phyloP scores from a whole-genome alignment of 2,329 filamentous ascomycete species.

The Bipolaris zeicola region DNA sequence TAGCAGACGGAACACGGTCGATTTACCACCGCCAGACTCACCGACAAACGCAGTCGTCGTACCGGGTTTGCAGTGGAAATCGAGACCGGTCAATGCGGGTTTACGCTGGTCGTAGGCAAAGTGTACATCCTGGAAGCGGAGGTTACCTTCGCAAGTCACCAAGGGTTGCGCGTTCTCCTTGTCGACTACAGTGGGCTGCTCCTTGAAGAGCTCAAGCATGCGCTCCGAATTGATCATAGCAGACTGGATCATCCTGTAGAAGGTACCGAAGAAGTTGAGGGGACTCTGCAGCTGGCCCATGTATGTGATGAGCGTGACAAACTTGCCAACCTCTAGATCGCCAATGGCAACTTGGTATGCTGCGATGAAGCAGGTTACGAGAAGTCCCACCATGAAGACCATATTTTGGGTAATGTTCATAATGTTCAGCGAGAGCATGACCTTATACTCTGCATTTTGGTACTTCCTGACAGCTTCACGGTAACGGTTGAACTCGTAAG shows the following conservation, averaged over 20 bases:
- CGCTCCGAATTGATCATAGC: conserved; percentile 97
- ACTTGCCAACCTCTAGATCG: conserved; percentile 67
- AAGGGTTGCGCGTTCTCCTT: conserved; percentile 68
- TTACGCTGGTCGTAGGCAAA: conserved; percentile 90
- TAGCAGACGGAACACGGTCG: conserved; percentile 91
- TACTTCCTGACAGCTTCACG: conserved; percentile 61
- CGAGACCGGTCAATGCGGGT: conserved; percentile 80
- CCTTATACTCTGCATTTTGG: conserved; percentile 63
- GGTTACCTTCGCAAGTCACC: conserved; percentile 74
- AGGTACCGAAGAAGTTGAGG: conserved; percentile 81
- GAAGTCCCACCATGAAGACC: conserved; percentile 67
- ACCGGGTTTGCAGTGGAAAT: conserved; percentile 84
- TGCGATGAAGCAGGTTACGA: conserved; percentile 72
- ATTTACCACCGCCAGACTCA: conserved; percentile 96
- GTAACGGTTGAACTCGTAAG: conserved; percentile 64
- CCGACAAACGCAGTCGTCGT: conserved; percentile 96
- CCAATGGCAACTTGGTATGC: conserved; percentile 71
- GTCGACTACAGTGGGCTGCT: conserved; percentile 89
- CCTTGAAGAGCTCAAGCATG: conserved; percentile 94
- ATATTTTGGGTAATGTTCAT: conserved; percentile 68
- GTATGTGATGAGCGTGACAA: conserved; percentile 73
- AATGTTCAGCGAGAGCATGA: conserved; percentile 61
- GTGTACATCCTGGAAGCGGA: conserved; percentile 84
- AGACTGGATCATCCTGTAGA: conserved; percentile 94
- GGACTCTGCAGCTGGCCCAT: conserved; percentile 75